Evolutionary conservation across 169 alveolate species (phyloP).

Genomic region (Cryptosporidium viatorum): DNA sequence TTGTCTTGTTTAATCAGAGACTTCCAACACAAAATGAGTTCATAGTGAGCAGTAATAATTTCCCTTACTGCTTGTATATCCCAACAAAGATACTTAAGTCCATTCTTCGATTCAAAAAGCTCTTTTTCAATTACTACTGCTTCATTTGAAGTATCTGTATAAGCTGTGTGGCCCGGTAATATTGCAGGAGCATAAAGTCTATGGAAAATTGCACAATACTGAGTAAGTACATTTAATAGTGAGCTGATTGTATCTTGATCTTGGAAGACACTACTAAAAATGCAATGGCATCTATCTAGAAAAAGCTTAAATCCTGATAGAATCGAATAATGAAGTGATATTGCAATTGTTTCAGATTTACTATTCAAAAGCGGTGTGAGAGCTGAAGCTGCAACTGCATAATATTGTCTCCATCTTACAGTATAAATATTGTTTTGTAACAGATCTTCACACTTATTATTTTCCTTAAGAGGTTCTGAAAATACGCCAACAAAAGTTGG

Average conservation of each 20-base stretch:
- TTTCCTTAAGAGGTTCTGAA: conserved; percentile 28
- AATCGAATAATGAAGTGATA: conserved; percentile 59
- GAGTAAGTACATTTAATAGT: conserved; percentile 25
- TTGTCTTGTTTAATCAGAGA: conserved; percentile 41
- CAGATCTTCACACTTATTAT: conserved; percentile 33
- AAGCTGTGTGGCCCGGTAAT: conserved; percentile 58
- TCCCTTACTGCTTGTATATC: conserved; percentile 25
- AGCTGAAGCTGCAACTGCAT: conserved; percentile 42
- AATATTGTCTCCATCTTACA: conserved; percentile 67
- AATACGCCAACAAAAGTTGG: conserved; percentile 26
- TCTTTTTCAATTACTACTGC: conserved; percentile 23
- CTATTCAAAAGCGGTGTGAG: conserved; percentile 48
- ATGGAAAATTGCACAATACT: conserved; percentile 70
- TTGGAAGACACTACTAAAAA: conserved; percentile 11
- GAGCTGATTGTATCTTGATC: conserved; percentile 15
- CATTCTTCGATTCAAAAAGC: conserved; percentile 49
- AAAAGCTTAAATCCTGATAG: conserved; percentile 64
- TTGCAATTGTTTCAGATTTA: conserved; percentile 58
- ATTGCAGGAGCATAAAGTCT: conserved; percentile 58
- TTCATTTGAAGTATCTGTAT: conserved; percentile 8
- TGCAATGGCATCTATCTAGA: conserved; percentile 44
- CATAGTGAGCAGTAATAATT: conserved; percentile 54
- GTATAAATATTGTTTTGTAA: conserved; percentile 56
- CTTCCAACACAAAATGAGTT: conserved; percentile 63
- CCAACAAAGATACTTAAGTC: conserved; percentile 27